Evolutionary conservation across 495 filamentous ascomycete species (phyloP), one percentile per base, ranked within the genome.

Genomic region (Aspergillus homomorphus): DNA sequence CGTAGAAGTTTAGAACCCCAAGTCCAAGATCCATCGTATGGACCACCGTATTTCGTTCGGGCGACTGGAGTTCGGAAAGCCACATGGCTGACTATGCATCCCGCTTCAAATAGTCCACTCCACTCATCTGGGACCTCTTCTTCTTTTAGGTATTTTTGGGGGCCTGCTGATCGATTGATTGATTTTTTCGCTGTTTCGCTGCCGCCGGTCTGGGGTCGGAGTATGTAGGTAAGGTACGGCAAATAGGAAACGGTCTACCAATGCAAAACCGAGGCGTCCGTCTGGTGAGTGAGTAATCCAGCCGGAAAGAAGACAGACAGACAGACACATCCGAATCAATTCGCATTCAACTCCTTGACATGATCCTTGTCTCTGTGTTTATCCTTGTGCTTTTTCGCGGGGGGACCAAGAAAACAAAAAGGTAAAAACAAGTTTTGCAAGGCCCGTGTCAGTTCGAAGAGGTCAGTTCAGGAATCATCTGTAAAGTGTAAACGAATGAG

Each of bases 61-160:
- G 33, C 20, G 30, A 49, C 21, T 24, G 49, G 51, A 45, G 44
- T 53, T 44, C 48, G 54, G 48, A 58, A 64, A 61, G 62, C 62
- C 62, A 64, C 62, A 64, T 64, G 62, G 62, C 54, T 58, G 55
- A 58, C 33, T 45, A 45, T 54, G 53, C 43, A 43, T 54, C 45
- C 53, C 59, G 54, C 42, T 30, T 45, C 43, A 46, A 38, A 51
- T 51, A 16, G 48, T 51, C 23, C 23, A 15, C 42, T 15, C 21
- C 24, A 48, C 23, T 28, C 23, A 5, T 24, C 15, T 38, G 22
- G 43, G 23, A 23, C 30, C 8, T 51, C 41, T 26, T 43, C 55
- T 45, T 48, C 21, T 45, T 38, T 18, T n/a, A n/a, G n/a, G n/a
- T n/a, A n/a, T 42, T 42, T 41, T 0, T 33, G 26, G 8, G 21